Evolutionary conservation across 345 rosid species (phyloP).

Genomic region (Populus euphratica): DNA sequence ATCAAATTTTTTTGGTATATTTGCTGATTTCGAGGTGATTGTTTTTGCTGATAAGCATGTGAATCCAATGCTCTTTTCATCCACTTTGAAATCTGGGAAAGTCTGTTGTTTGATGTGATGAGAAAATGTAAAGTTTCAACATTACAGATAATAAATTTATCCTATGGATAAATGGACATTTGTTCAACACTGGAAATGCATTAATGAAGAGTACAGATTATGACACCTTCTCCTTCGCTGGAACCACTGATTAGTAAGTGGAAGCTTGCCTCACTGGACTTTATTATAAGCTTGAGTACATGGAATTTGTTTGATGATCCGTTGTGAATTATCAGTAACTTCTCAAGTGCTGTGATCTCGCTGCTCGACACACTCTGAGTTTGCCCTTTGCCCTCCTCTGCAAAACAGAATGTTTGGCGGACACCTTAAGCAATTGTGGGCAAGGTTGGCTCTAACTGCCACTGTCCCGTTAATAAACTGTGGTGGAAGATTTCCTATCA

Average conservation of each 20-base stretch:
- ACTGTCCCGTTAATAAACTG: constrained; percentile 22
- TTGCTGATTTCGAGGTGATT: neutral
- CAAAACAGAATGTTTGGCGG: constrained; percentile 33
- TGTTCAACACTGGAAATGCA: neutral
- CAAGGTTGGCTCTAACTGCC: constrained; percentile 44
- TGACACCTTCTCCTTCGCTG: neutral
- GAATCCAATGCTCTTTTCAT: neutral
- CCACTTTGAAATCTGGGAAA: constrained; percentile 5
- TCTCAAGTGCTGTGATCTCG: neutral
- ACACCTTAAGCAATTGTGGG: constrained; percentile 48
- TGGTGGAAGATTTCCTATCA: constrained; percentile 40
- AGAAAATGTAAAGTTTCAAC: neutral
- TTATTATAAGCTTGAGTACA: neutral
- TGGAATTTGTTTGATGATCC: neutral
- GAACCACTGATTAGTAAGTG: neutral
- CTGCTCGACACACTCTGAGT: constrained; percentile 30
- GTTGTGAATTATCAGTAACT: neutral
- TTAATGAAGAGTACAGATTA: neutral
- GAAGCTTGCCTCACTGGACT: neutral
- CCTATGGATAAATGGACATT: neutral
- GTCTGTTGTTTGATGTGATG: neutral
- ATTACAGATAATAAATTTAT: neutral
- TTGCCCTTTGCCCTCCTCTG: constrained; percentile 44
- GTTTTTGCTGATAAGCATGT: neutral
- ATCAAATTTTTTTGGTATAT: neutral